Conservation (phyloP, 192 early-diverging fungal species). For the Coemansia sp. region DNA sequence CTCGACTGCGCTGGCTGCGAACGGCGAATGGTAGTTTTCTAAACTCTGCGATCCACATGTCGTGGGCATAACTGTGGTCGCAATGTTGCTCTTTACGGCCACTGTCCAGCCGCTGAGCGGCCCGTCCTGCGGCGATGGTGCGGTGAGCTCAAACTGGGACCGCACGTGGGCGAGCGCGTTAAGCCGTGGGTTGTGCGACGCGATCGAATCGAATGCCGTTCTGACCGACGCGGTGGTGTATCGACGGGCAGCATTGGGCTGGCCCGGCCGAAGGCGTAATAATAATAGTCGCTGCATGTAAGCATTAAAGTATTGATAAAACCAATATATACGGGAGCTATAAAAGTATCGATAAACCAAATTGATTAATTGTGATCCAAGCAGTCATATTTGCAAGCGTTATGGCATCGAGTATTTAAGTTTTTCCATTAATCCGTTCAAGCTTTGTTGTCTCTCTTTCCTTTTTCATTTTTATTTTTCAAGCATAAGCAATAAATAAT, state of each 20-base stretch:
- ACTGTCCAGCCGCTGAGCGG: slow-evolving; percentile 66
- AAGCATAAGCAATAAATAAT: no score
- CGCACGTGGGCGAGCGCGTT: slow-evolving; percentile 13
- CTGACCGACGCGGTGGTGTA: background rate
- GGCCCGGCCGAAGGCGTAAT: background rate
- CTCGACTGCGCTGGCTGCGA: slow-evolving; percentile 67
- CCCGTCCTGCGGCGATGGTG: slow-evolving; percentile 2
- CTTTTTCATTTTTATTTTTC: no score
- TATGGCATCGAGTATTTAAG: no score
- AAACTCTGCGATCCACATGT: slow-evolving; percentile 79
- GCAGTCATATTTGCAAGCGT: no score
- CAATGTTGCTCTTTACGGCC: slow-evolving; percentile 83
- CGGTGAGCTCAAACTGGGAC: background rate
- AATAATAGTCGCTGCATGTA: background rate
- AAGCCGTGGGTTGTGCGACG: slow-evolving; percentile 15
- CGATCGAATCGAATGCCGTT: background rate
- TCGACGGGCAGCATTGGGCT: background rate
- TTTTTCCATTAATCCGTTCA: no score
- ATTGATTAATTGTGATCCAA: no score
- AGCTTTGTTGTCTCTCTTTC: no score
- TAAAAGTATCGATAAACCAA: no score
- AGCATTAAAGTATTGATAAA: no score
- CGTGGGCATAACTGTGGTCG: slow-evolving; percentile 57
- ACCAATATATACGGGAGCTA: no score
- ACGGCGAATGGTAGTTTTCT: slow-evolving; percentile 42